These are phyloP conservation scores for Venturia nashicola DNA, from an alignment of 2,329 filamentous ascomycete genomes.

Conservation along the genomic window DNA sequence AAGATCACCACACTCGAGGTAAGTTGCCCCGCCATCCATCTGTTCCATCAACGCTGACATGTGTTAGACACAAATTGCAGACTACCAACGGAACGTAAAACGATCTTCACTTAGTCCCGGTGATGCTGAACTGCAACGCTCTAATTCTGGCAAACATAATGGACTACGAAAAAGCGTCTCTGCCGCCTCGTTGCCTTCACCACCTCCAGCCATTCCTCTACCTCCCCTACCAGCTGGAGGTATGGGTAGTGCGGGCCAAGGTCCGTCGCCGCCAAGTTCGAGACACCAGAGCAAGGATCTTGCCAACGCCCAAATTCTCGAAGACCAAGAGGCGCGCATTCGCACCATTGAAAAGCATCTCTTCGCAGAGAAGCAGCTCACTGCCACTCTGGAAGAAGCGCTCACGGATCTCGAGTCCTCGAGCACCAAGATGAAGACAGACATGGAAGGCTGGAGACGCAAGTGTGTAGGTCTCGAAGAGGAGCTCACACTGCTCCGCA, in stretches of 20 bases:
- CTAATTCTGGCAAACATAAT: conserved; percentile 52
- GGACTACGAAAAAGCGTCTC: conserved; percentile 70
- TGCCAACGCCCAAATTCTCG: conserved; percentile 65
- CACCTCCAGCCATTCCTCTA: conserved; percentile 89
- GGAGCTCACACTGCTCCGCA: conserved; percentile 53
- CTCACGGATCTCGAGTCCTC: conserved; percentile 87
- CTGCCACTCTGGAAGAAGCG: conserved; percentile 87
- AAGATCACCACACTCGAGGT: conserved; percentile 62
- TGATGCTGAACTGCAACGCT: conserved; percentile 37
- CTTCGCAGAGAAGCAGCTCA: conserved; percentile 90
- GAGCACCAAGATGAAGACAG: conserved; percentile 80
- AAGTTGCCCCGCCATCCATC: conserved; percentile 20
- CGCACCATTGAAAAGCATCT: conserved; percentile 95
- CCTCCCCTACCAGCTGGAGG: conserved; percentile 62
- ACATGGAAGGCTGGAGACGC: conserved; percentile 84
- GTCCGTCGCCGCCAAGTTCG: conserved; percentile 46
- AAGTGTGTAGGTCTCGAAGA: conserved; percentile 65
- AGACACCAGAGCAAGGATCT: conserved; percentile 75
- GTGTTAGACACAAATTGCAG: conserved; percentile 48
- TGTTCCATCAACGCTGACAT: conserved; percentile 17
- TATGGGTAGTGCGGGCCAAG: conserved; percentile 31
- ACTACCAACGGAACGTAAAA: conserved; percentile 32
- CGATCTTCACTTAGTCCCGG: conserved; percentile 33
- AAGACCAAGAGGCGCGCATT: conserved; percentile 92
- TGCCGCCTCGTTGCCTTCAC: conserved; percentile 75